A percentile compares a stretch with the other conserved stretches of the same genome.
Conservation (phyloP, 140 eudicot species). For the Senecio squalidus region DNA sequence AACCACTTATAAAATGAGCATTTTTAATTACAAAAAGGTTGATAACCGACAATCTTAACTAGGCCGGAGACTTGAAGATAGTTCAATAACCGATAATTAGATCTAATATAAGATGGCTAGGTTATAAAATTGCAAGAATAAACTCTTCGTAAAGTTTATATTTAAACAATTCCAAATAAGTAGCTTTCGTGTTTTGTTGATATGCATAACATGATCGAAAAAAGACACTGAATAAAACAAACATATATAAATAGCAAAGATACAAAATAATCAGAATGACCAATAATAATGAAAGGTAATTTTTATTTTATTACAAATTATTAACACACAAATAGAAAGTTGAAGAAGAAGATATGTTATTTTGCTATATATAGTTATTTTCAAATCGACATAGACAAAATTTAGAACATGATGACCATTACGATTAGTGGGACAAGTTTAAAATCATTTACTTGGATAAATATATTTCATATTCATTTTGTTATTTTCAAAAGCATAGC, state of each 20-base stretch:
- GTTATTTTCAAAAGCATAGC: too few relatives aligned
- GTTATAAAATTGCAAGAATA: neutral
- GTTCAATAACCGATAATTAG: too few relatives aligned
- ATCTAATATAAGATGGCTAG: too few relatives aligned
- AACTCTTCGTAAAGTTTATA: neutral
- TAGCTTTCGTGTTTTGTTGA: neutral
- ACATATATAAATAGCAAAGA: neutral
- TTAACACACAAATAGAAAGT: neutral
- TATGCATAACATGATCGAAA: conserved; percentile 1
- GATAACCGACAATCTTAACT: too few relatives aligned
- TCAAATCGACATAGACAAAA: too few relatives aligned
- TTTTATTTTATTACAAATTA: neutral
- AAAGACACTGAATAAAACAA: conserved; percentile 10
- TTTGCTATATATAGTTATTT: neutral
- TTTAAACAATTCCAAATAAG: neutral
- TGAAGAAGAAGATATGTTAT: neutral
- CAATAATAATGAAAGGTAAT: neutral
- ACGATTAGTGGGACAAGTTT: neutral
- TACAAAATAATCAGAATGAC: neutral
- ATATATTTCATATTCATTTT: neutral
- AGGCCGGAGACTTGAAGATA: too few relatives aligned
- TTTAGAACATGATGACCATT: neutral
- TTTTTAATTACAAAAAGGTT: neutral
- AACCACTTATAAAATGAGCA: neutral
- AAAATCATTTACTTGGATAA: neutral